phyloP scores from a whole-genome alignment of 2,329 filamentous ascomycete species.

The Nemania sp. region DNA sequence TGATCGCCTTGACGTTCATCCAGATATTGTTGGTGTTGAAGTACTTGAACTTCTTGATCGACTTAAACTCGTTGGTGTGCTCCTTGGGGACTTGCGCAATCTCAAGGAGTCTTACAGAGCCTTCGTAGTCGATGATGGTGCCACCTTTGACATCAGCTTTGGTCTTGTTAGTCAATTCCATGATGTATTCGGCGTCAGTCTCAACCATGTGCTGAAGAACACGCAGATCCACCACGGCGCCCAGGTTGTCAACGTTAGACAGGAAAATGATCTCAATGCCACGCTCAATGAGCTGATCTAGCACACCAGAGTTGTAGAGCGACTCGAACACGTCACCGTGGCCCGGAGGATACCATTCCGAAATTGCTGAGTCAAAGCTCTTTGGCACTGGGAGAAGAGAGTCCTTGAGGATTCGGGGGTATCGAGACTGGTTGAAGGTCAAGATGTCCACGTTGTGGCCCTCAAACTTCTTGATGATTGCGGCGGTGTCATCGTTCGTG shows the following conservation, averaged over 20 bases:
- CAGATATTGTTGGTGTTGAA: conserved; percentile 99
- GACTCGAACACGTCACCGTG: conserved; percentile 99
- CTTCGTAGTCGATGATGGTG: conserved; percentile 99
- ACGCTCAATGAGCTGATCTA: conserved; percentile 92
- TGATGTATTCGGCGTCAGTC: conserved; percentile 96
- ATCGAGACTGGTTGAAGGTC: conserved; percentile 99
- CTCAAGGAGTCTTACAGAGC: conserved; percentile 93
- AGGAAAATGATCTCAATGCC: conserved; percentile 98
- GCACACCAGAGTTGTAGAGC: conserved; percentile 97
- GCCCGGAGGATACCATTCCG: conserved; percentile 97
- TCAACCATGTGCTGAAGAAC: conserved; percentile 99
- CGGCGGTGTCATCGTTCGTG: conserved; percentile 95
- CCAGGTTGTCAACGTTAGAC: conserved; percentile 98
- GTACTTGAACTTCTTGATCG: conserved; percentile 99
- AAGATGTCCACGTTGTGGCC: conserved; percentile 99
- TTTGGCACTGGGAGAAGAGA: conserved; percentile 95
- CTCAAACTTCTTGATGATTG: conserved; percentile 99
- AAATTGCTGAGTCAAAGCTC: conserved; percentile 80
- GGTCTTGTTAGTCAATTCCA: conserved; percentile 99
- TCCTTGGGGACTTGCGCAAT: conserved; percentile 99
- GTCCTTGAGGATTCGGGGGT: conserved; percentile 97
- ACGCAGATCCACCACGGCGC: conserved; percentile 94
- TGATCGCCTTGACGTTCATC: conserved; percentile 97
- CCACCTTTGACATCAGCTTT: conserved; percentile 99
- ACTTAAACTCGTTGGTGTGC: conserved; percentile 99